Evolutionary conservation across 768 basidiomycete genomes (phyloP).

Genomic region (Tylopilus sp.): DNA sequence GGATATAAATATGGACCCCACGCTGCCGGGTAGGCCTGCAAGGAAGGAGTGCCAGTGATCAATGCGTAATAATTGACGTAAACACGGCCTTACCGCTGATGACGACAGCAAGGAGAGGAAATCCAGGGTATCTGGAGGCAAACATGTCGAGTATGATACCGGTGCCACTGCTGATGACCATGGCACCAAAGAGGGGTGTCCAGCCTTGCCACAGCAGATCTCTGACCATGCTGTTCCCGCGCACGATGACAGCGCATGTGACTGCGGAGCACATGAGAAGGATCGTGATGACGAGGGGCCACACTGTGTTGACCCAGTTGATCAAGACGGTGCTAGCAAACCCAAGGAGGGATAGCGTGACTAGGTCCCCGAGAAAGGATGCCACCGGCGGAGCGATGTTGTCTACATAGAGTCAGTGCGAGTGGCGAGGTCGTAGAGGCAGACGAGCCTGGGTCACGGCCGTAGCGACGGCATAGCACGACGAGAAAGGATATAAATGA

Average conservation of each 20-base stretch:
- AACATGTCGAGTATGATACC: conserved; percentile 91
- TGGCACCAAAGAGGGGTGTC: conserved; percentile 86
- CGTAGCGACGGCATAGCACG: conserved; percentile 68
- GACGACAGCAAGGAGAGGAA: conserved; percentile 81
- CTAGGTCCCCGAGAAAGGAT: conserved; percentile 86
- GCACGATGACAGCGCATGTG: conserved; percentile 52
- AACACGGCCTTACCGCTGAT: conserved; percentile 62
- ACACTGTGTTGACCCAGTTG: conserved; percentile 55
- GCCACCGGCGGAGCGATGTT: conserved; percentile 97
- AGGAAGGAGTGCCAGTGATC: background rate
- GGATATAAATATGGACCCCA: conserved; percentile 89
- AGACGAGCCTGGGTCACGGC: conserved; percentile 76
- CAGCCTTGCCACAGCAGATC: conserved; percentile 82
- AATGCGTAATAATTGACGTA: background rate
- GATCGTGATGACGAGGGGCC: conserved; percentile 56
- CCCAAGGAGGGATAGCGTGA: conserved; percentile 86
- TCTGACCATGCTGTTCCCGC: conserved; percentile 64
- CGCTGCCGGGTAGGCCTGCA: conserved; percentile 78
- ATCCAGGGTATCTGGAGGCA: conserved; percentile 83
- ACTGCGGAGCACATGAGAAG: conserved; percentile 47
- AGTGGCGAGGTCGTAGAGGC: background rate
- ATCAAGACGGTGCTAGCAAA: conserved; percentile 69
- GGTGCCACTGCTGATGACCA: conserved; percentile 82
- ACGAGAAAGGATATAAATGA: conserved; percentile 90
- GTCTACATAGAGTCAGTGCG: conserved; percentile 43